Percentiles rank a stretch among this genome's conserved stretches.
Evolutionary conservation across 805 yeast species (phyloP).

Genomic region (Cyberlindnera xylosilytica): DNA sequence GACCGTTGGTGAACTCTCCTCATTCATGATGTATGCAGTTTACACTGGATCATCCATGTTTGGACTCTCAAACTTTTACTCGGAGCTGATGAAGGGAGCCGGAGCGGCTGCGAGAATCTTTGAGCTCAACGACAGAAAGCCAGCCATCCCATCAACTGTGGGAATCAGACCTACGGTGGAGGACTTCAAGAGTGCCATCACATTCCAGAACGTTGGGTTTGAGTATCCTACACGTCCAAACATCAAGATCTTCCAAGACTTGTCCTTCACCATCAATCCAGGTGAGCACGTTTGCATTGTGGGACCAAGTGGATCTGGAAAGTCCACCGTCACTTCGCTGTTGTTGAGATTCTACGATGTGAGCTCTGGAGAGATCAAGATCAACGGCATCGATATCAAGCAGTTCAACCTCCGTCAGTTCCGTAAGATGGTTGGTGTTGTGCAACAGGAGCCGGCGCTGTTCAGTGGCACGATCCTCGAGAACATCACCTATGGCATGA

Average conservation of each 20-base stretch:
- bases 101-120: constrained; percentile 93
- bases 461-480: constrained; percentile 85
- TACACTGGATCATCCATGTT: constrained; percentile 92
- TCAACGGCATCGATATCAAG: constrained; percentile 63
- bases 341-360: constrained; percentile 85
- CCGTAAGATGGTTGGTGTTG: constrained; percentile 79
- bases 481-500: constrained; percentile 73
- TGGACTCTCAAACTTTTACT: constrained; percentile 86
- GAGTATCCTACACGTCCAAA: constrained; percentile 83
- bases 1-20: constrained; percentile 84
- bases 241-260: constrained; percentile 56
- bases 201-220: constrained; percentile 62
- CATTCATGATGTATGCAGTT: constrained; percentile 93
- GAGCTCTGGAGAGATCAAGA: constrained; percentile 52
- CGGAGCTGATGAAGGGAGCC: constrained; percentile 94
- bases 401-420: constrained; percentile 69
- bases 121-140: constrained; percentile 77
- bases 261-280: constrained; percentile 59
- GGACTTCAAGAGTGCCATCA: constrained; percentile 42
- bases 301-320: constrained; percentile 97
- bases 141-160: constrained; percentile 61
- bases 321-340: constrained; percentile 81
- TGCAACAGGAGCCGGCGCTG: constrained; percentile 87
- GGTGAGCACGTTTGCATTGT: constrained; percentile 93
- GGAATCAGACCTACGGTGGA: constrained; percentile 46